A percentile compares a stretch with the other conserved stretches of the same genome.
phyloP scores from a whole-genome alignment of 2,329 filamentous ascomycete species.

The Pseudocercospora vitis region DNA sequence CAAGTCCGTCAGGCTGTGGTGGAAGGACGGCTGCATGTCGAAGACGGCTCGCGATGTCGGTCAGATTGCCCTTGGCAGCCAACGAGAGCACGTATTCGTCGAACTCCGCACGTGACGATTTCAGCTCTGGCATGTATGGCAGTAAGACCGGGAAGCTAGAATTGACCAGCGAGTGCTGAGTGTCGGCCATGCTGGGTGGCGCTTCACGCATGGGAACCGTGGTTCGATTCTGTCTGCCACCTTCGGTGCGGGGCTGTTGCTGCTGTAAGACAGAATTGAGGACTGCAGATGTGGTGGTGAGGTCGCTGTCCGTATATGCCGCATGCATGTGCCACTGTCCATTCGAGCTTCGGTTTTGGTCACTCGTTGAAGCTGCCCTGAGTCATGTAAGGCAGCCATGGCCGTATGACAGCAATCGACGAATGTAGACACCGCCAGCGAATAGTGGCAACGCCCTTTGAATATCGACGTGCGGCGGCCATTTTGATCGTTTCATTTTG shows the following conservation, averaged over 20 bases:
- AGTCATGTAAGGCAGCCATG: no score
- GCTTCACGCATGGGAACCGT: background rate
- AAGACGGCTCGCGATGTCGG: background rate
- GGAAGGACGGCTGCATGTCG: background rate
- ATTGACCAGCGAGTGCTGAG: slow-evolving; percentile 17
- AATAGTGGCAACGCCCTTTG: no score
- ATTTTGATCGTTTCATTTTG: background rate
- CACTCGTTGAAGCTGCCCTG: no score
- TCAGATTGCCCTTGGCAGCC: background rate
- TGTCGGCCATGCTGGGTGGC: slow-evolving; percentile 7
- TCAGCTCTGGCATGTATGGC: slow-evolving; percentile 27
- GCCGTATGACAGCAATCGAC: no score
- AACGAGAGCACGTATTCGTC: slow-evolving; percentile 15
- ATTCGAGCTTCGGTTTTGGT: no score
- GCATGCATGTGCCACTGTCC: no score
- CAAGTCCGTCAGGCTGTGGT: background rate
- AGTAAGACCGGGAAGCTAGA: slow-evolving; percentile 28
- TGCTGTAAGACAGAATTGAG: background rate
- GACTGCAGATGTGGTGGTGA: no score
- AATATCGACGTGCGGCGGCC: no score
- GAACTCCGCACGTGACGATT: slow-evolving; percentile 20
- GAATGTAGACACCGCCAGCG: no score
- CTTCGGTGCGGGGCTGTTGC: background rate
- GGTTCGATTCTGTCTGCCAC: background rate
- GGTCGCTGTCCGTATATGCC: no score